Evolutionary conservation across 495 filamentous ascomycete genomes (phyloP).

Genomic region (Penicillium tannophilum): DNA sequence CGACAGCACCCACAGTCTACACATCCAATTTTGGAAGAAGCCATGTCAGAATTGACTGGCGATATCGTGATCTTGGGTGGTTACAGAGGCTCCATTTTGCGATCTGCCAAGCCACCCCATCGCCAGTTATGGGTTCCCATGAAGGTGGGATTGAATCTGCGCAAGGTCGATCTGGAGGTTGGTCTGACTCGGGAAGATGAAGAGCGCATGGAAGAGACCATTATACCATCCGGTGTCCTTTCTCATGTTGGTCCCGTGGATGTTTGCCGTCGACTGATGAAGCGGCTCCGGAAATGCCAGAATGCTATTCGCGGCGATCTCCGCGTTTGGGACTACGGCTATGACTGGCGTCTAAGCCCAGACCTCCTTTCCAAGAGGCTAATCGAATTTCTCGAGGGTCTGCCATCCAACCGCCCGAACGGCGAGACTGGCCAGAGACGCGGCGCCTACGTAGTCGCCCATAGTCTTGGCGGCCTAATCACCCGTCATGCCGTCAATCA

Average conservation of each 20-base stretch:
- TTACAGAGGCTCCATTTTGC: conserved; percentile 84
- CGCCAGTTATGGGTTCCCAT: conserved; percentile 91
- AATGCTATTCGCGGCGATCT: conserved; percentile 72
- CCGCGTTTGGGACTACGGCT: conserved; percentile 87
- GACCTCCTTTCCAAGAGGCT: conserved; percentile 71
- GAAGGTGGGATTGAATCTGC: conserved; percentile 89
- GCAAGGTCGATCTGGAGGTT: conserved; percentile 90
- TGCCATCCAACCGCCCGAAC: conserved; percentile 66
- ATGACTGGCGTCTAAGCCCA: conserved; percentile 93
- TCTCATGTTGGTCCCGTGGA: conserved; percentile 91
- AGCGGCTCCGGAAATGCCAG: conserved; percentile 69
- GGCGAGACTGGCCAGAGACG: conserved; percentile 24
- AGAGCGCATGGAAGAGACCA: conserved; percentile 76
- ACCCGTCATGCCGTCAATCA: conserved; percentile 88
- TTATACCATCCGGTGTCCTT: conserved; percentile 83
- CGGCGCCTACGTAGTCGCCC: conserved; percentile 82
- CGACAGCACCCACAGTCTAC: conserved; percentile 33
- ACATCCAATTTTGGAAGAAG: conserved; percentile 61
- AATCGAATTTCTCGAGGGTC: conserved; percentile 66
- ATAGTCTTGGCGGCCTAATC: conserved; percentile 88
- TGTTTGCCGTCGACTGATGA: conserved; percentile 80
- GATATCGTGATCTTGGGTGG: conserved; percentile 90
- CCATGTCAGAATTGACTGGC: conserved; percentile 70
- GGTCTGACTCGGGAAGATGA: conserved; percentile 84
- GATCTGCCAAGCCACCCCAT: conserved; percentile 79